A percentile compares a stretch with the other conserved stretches of the same genome.
Conservation (phyloP, 805 yeast species). For the Pichia deserticola region DNA sequence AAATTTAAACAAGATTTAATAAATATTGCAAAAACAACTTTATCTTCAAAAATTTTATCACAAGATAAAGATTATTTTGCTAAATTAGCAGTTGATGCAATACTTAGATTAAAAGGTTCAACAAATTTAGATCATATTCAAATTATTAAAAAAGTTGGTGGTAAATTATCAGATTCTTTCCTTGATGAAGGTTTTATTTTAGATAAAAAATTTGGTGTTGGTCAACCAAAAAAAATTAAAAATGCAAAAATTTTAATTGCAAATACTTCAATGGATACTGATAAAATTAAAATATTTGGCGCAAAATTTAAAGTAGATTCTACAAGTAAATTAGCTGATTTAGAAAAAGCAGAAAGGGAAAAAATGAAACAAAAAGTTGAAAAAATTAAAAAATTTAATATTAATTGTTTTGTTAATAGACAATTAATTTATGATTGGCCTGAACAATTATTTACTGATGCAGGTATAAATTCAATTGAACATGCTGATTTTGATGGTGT, state of each 20-base stretch:
- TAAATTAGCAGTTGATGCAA: conserved; percentile 88
- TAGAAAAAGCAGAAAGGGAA: conserved; percentile 66
- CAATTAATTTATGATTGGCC: conserved; percentile 98
- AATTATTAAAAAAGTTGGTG: conserved; percentile 89
- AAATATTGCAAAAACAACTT: conserved; percentile 86
- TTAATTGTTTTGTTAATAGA: conserved; percentile 88
- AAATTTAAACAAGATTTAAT: conserved; percentile 69
- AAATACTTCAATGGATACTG: conserved; percentile 94
- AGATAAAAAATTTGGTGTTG: conserved; percentile 86
- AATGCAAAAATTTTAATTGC: conserved; percentile 88
- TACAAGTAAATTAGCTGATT: conserved; percentile 73
- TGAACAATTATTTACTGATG: conserved; percentile 86
- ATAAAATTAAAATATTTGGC: conserved; percentile 94
- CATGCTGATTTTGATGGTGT: conserved; percentile 99
- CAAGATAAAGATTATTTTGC: conserved; percentile 92
- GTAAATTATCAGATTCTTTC: conserved; percentile 83
- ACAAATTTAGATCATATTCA: conserved; percentile 89
- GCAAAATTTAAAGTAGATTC: conserved; percentile 96
- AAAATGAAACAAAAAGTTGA: conserved; percentile 89
- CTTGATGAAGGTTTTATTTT: conserved; percentile 94
- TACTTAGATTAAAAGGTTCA: conserved; percentile 76
- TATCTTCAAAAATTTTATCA: conserved; percentile 87
- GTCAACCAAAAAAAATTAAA: conserved; percentile 80
- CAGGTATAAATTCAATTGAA: conserved; percentile 84
- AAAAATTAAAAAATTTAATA: conserved; percentile 72